Percentiles rank a stretch among this genome's conserved stretches.
Conservation (phyloP, 2,329 filamentous ascomycete species). For the Phialophora verrucosa region DNA sequence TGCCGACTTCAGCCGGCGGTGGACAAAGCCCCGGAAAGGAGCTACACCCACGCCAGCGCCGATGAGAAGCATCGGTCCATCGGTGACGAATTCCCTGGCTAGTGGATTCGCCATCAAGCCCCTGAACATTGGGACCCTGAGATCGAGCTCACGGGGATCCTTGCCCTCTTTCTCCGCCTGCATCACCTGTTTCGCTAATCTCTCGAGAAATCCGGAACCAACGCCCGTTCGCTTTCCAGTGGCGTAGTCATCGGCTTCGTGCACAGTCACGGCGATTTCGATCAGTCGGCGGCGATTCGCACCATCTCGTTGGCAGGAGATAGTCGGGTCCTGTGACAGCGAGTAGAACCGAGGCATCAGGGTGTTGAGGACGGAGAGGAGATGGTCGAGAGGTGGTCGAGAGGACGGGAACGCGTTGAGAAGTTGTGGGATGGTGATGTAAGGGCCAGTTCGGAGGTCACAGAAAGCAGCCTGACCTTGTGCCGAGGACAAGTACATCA, state of each 20-base stretch:
- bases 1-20: slow-evolving; percentile 88
- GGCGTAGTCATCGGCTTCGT: slow-evolving; percentile 82
- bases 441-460: slow-evolving; percentile 86
- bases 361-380: slow-evolving; percentile 80
- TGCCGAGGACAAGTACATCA: slow-evolving; percentile 82
- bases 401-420: slow-evolving; percentile 90
- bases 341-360: slow-evolving; percentile 99
- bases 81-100: slow-evolving; percentile 85
- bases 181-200: slow-evolving; percentile 75
- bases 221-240: slow-evolving; percentile 77
- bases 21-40: slow-evolving; percentile 96
- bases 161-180: slow-evolving; percentile 67
- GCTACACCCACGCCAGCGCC: slow-evolving; percentile 96
- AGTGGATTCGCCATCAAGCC: slow-evolving; percentile 97
- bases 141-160: slow-evolving; percentile 58
- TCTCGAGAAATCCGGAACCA: slow-evolving; percentile 91
- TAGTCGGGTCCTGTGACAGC: slow-evolving; percentile 91
- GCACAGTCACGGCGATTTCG: slow-evolving; percentile 95
- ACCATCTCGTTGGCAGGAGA: slow-evolving; percentile 72
- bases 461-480: slow-evolving; percentile 94
- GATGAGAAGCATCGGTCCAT: slow-evolving; percentile 97
- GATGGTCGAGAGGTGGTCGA: slow-evolving; percentile 80
- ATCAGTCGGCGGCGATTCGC: slow-evolving; percentile 80
- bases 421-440: slow-evolving; percentile 83
- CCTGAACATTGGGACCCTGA: slow-evolving; percentile 96